Base-by-base conservation (phyloP, 306 rosid genomes). In the Cucurbita argyrosperma region DNA sequence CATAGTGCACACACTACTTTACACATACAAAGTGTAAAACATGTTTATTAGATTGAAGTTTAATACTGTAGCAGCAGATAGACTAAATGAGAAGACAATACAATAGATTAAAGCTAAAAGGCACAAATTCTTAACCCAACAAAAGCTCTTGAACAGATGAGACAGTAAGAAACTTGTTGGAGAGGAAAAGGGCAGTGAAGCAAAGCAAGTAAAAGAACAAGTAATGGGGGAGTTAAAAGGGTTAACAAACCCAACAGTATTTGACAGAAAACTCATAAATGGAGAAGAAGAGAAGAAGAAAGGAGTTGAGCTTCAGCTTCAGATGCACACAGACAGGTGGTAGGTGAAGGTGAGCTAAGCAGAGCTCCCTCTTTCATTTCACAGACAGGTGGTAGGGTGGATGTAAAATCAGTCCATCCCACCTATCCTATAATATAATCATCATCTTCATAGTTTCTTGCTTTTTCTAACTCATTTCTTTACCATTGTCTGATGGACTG, bases 231-330 rank as follows among this genome's bases (percentile, higher is more conserved):
- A 35, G 45, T 9, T 35, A 3, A 30, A 30, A 26, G 15, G 6
- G 19, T 47, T 50, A 70, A 50, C 74, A 70, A 70, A 47, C 45
- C 26, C 74, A 65, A 35, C 59, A 70, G 74, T 69, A 49, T 30
- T 69, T 69, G 49, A 49, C 74, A 68, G 74, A 18, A 30, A 70
- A 35, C 43, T 26, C 60, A 70, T 70, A 13, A 70, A 70, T 70
- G 58, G 1, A 15, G 21, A 69, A 26, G 26, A 14, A 14, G 4
- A 30, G 23, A 50, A 69, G 12, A 37, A 42, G 71, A 26, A 19
- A 45, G 21, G 56, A 51, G 3, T 62, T 7, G 1, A 38, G 46
- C 0, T 42, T 65, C 16, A 42, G 52, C 55, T 67, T 67, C 73
- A 67, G 42, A 67, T 45, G 40, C 21, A 67, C 14, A 47, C 11